Conservation (phyloP, 352 stramenopile species). For the Phytophthora palmivora region DNA sequence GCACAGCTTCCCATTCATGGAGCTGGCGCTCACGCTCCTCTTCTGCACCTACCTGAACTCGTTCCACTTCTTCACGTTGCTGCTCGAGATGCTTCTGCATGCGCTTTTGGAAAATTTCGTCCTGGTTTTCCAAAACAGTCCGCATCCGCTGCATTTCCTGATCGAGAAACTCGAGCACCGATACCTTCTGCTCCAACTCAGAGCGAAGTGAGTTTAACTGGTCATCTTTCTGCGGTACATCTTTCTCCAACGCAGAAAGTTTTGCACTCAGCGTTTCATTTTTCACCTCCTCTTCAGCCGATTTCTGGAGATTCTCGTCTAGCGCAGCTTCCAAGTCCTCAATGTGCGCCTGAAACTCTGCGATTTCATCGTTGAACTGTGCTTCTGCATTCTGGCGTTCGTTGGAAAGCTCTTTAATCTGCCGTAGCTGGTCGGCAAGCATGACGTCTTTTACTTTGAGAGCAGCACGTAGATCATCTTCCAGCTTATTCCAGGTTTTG, state of each 20-base stretch:
- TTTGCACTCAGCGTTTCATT: constrained; percentile 32
- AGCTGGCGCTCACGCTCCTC: constrained; percentile 46
- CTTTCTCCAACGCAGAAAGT: constrained; percentile 27
- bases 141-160: constrained; percentile 77
- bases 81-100: constrained; percentile 58
- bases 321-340: constrained; percentile 69
- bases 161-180: constrained; percentile 70
- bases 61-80: constrained; percentile 54
- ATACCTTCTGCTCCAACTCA: constrained; percentile 57
- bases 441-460: constrained; percentile 81
- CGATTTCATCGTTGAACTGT: constrained; percentile 59
- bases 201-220: constrained; percentile 11
- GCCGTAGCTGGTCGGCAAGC: constrained; percentile 67
- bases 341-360: constrained; percentile 55
- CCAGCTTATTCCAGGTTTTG: constrained; percentile 44
- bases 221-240: constrained; percentile 27
- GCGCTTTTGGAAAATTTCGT: constrained; percentile 58
- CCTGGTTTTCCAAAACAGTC: constrained; percentile 56
- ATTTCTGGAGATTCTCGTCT: constrained; percentile 63
- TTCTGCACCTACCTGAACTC: constrained; percentile 33
- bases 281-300: constrained; percentile 42
- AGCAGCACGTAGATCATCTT: constrained; percentile 60
- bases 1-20: constrained; percentile 42
- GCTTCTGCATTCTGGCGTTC: constrained; percentile 40
- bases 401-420: constrained; percentile 51